A percentile compares a stretch with the other conserved stretches of the same genome.
phyloP scores from a whole-genome alignment of 768 basidiomycete genomes.

The Crucibulum laeve region DNA sequence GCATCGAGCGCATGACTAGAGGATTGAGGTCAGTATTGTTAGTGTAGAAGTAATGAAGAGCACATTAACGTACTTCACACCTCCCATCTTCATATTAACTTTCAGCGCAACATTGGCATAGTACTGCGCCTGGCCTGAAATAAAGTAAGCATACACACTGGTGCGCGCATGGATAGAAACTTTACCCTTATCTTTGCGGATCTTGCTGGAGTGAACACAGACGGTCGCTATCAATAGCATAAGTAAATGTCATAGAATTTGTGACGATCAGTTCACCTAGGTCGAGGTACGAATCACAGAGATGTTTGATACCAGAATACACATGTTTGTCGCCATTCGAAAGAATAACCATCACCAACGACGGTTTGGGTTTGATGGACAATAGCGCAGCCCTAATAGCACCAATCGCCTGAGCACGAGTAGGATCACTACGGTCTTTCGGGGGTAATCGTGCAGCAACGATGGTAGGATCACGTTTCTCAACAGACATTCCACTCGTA shows the following conservation, averaged over 20 bases:
- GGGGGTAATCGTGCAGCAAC: conserved; percentile 43
- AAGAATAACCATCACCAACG: conserved; percentile 61
- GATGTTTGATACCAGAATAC: conserved; percentile 72
- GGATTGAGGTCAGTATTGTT: background rate
- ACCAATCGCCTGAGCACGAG: conserved; percentile 44
- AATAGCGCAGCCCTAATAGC: conserved; percentile 38
- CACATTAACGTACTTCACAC: conserved; percentile 52
- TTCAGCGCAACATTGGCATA: conserved; percentile 82
- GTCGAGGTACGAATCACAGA: conserved; percentile 65
- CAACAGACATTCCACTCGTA: conserved; percentile 57
- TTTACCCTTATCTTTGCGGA: conserved; percentile 60
- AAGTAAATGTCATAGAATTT: background rate
- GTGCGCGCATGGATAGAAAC: conserved; percentile 21
- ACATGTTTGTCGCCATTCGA: conserved; percentile 70
- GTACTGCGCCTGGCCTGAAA: conserved; percentile 56
- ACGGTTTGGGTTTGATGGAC: conserved; percentile 41
- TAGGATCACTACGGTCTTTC: conserved; percentile 49
- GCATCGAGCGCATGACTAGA: conserved; percentile 42
- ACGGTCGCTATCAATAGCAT: conserved; percentile 44
- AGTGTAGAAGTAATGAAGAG: background rate
- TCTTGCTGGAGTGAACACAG: conserved; percentile 69
- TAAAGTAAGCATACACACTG: conserved; percentile 16
- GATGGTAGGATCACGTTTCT: conserved; percentile 27
- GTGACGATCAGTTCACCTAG: conserved; percentile 34
- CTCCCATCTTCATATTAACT: conserved; percentile 81